phyloP scores from a whole-genome alignment of 2,329 filamentous ascomycete genomes.

The Colletotrichum endophyticum region DNA sequence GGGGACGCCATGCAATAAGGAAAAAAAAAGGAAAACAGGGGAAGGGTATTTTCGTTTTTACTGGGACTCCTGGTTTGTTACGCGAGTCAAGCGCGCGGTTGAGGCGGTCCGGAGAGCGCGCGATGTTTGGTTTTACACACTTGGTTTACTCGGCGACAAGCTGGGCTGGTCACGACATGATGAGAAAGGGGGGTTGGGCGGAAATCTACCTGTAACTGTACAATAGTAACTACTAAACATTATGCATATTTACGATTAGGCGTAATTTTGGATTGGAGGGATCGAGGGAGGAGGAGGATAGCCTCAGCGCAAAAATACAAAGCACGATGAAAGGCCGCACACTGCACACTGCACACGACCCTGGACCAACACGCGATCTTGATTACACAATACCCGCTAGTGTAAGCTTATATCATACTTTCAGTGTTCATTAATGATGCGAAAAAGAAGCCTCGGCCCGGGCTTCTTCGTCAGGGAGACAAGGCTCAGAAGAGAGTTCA shows the following conservation, averaged over 20 bases:
- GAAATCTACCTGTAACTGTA: conserved; percentile 17
- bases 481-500: not conserved
- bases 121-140: not conserved
- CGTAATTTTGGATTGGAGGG: not conserved
- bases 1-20: not conserved
- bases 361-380: not conserved
- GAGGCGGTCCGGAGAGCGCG: not conserved
- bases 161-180: conserved; percentile 15
- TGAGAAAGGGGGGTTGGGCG: not conserved
- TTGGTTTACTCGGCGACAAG: conserved; percentile 1
- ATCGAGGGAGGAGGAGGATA: not conserved
- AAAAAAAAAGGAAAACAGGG: not conserved
- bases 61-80: not conserved
- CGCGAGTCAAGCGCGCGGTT: conserved; percentile 14
- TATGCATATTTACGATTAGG: conserved; percentile 8
- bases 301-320: not conserved
- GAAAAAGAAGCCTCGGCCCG: not conserved
- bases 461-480: not conserved
- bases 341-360: not conserved
- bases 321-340: not conserved
- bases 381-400: not conserved
- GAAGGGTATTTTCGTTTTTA: not conserved
- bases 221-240: conserved; percentile 12
- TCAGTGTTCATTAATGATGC: not conserved
- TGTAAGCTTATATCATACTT: not conserved